phyloP scores from a whole-genome alignment of 179 eudicot genomes.

The Camellia oleifera region DNA sequence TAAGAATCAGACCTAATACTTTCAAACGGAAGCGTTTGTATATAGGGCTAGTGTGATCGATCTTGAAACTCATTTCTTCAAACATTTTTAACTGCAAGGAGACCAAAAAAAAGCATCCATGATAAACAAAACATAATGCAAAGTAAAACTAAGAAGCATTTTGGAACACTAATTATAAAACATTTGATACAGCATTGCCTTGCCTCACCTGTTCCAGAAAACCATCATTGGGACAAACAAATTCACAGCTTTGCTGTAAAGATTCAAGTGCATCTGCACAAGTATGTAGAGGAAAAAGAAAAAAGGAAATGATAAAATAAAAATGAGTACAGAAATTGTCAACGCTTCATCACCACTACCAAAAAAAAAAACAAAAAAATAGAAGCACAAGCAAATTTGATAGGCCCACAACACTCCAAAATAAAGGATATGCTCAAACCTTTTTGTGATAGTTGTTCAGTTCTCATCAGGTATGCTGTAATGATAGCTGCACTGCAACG shows the following conservation, averaged over 20 bases:
- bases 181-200: background rate
- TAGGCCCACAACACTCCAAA: constrained; percentile 16
- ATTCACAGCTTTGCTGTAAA: constrained; percentile 68
- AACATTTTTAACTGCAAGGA: constrained; percentile 80
- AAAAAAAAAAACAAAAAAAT: background rate
- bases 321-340: background rate
- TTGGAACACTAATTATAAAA: background rate
- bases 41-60: constrained; percentile 66
- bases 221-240: constrained; percentile 89
- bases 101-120: constrained; percentile 6
- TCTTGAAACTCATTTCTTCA: constrained; percentile 94
- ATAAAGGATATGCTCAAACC: constrained; percentile 44
- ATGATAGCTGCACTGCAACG: constrained; percentile 89
- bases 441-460: constrained; percentile 78
- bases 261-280: constrained; percentile 82
- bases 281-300: constrained; percentile 6
- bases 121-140: background rate
- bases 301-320: constrained; percentile 15
- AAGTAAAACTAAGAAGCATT: constrained; percentile 1
- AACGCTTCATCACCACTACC: background rate
- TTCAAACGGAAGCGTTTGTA: constrained; percentile 91
- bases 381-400: constrained; percentile 10
- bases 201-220: constrained; percentile 86
- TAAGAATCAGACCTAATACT: constrained; percentile 49
- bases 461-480: constrained; percentile 93